phyloP scores from a whole-genome alignment of 139 green algal species.

The Chloropicon primus region DNA sequence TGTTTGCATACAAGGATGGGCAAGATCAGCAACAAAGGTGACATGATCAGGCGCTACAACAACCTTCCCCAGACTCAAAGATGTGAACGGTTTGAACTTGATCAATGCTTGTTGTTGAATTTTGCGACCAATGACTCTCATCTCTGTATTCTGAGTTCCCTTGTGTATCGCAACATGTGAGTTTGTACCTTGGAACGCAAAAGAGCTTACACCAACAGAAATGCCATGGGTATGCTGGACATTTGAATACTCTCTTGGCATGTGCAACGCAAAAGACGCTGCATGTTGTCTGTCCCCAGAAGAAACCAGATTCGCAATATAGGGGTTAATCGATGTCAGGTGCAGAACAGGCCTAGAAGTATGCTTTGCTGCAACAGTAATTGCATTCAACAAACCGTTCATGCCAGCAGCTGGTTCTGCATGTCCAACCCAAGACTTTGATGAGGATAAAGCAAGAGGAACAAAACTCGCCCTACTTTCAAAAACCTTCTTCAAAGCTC shows the following conservation, averaged over 20 bases:
- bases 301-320: neutral
- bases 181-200: constrained; percentile 77
- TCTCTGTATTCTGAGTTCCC: neutral
- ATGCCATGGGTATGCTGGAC: neutral
- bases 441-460: neutral
- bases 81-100: neutral
- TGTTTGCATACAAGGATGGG: neutral
- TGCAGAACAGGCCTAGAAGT: neutral
- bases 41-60: neutral
- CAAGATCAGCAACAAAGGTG: neutral
- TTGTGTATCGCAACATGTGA: constrained; percentile 37
- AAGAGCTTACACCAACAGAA: constrained; percentile 39
- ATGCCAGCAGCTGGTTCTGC: neutral
- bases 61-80: neutral
- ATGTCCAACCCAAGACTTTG: neutral
- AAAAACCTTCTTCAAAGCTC: neutral
- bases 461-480: neutral
- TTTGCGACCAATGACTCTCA: neutral
- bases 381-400: neutral
- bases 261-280: neutral
- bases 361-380: neutral
- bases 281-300: neutral
- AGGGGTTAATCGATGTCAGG: neutral
- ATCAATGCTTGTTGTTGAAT: neutral
- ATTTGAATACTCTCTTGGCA: neutral